Base-by-base conservation (phyloP, 139 green algal genomes). In the Micractinium conductrix region DNA sequence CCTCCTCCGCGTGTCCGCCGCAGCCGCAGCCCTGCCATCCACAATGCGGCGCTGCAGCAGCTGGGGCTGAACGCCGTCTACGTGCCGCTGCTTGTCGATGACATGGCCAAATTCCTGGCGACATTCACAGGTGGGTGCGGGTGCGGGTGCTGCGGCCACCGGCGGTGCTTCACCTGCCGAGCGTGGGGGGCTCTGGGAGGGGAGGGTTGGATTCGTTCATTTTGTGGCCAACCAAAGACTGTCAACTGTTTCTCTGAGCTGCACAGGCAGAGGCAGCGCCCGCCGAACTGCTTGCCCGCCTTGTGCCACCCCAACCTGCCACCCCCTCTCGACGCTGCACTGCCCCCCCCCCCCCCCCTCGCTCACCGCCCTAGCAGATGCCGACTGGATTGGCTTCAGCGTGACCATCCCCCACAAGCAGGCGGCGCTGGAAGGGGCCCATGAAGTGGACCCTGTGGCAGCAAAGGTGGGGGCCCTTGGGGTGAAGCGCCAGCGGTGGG, bases 331-430 rank as follows among this genome's bases (percentile, higher is more conserved):
- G 53, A 19, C 8, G 19, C 53, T 68, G 60, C 24, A 24, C 60
- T 68, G 55, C 19, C 16, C 30, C 55, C 17, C 17, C 19, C 55
- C 55, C 16, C 14, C 24, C 21, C 3, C 9, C 60, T 26, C 26
- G 60, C 55, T 8, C 24, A 24, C 60, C 35, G 19, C 60, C 60
- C n/a, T 16, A 30, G 35, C 55, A 8, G 78, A 67, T 26, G 73
- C 87, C 14, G 93, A 97, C 80, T 98, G 94, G 67, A 74, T 80
- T 0, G 95, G 93, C 9, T 92, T 98, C 86, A 90, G 87, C 42
- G 96, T 99, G n/a, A 99, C 97, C 69, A 99, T 99, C 58, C 97
- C 97, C 0, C 97, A 99, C 92, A 98, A 98, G 87, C 87, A 96
- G 72, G 94, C 94, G n/a, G 97, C 96, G 16, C 84, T 99, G 76